Evolutionary conservation across 805 yeast genomes (phyloP).

Genomic region (Zygotorulaspora florentina): DNA sequence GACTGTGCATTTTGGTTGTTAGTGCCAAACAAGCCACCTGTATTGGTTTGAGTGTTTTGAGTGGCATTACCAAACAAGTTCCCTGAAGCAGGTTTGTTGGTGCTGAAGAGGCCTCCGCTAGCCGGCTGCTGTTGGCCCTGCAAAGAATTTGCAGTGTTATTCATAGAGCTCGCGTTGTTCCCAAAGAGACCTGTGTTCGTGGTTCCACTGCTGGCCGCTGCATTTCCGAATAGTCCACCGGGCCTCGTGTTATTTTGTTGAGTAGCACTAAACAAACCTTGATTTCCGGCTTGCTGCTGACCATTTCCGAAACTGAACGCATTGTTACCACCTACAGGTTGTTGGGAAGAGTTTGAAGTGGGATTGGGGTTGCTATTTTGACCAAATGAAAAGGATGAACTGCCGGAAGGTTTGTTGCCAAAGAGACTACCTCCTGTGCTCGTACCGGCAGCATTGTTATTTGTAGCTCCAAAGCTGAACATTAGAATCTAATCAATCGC

Average conservation of each 20-base stretch:
- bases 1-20: conserved; percentile 12
- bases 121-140: neutral
- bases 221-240: conserved; percentile 28
- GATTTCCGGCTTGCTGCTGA: conserved; percentile 8
- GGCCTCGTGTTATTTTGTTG: conserved; percentile 12
- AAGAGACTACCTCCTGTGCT: conserved; percentile 12
- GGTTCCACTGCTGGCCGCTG: conserved; percentile 9
- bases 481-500: conserved; percentile 6
- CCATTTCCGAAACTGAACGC: conserved; percentile 15
- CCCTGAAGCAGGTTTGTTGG: conserved; percentile 5
- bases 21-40: conserved; percentile 19
- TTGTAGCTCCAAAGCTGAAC: conserved; percentile 22
- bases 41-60: conserved; percentile 2
- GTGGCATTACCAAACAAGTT: conserved; percentile 6
- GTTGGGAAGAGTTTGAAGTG: neutral
- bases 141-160: conserved; percentile 1
- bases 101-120: conserved; percentile 18
- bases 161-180: conserved; percentile 3
- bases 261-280: conserved; percentile 14
- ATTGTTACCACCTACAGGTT: conserved; percentile 5
- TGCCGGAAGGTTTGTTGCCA: conserved; percentile 20
- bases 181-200: conserved; percentile 6
- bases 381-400: conserved; percentile 19
- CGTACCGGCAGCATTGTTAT: conserved; percentile 9
- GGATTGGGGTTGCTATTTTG: conserved; percentile 6